A percentile compares a stretch with the other conserved stretches of the same genome.
These are phyloP conservation scores for Retiboletus fuscus DNA, from an alignment of 1,284 basidiomycete genomes.

Conservation along the genomic window DNA sequence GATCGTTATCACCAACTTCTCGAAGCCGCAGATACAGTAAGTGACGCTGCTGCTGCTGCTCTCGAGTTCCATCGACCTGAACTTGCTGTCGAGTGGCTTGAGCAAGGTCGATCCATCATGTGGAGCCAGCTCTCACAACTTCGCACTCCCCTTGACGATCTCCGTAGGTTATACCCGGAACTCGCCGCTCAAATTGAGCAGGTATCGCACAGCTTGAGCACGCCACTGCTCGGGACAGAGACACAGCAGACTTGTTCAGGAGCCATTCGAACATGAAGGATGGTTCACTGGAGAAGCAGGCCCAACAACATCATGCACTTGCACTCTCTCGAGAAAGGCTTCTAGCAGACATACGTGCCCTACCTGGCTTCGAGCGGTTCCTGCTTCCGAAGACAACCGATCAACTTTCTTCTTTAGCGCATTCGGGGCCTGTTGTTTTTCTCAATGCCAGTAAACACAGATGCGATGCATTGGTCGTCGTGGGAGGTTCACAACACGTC, in stretches of 20 bases:
- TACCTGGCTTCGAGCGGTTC: constrained; percentile 22
- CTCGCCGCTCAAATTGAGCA: not conserved
- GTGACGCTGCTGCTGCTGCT: not conserved
- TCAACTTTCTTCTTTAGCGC: constrained; percentile 4
- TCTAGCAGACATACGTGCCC: constrained; percentile 6
- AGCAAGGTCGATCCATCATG: not conserved
- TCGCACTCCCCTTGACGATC: constrained; percentile 8
- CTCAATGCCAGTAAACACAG: constrained; percentile 7
- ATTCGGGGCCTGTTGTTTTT: constrained; percentile 10
- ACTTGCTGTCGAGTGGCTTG: not conserved
- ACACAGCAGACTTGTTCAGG: not conserved
- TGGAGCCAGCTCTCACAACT: constrained; percentile 3
- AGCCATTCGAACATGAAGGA: not conserved
- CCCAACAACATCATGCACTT: not conserved
- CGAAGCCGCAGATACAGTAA: not conserved
- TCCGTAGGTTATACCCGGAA: not conserved
- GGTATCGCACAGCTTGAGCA: constrained; percentile 6
- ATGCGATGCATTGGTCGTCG: not conserved
- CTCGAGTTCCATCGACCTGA: not conserved
- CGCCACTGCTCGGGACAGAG: not conserved
- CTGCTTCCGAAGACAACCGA: constrained; percentile 1
- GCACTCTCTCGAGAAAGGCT: not conserved
- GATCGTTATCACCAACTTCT: not conserved
- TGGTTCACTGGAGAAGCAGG: not conserved
- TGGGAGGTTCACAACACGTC: not conserved